Evolutionary conservation across 2,329 filamentous ascomycete genomes (phyloP), one percentile per base, ranked within the genome.

Genomic region (Neonectria ditissima): DNA sequence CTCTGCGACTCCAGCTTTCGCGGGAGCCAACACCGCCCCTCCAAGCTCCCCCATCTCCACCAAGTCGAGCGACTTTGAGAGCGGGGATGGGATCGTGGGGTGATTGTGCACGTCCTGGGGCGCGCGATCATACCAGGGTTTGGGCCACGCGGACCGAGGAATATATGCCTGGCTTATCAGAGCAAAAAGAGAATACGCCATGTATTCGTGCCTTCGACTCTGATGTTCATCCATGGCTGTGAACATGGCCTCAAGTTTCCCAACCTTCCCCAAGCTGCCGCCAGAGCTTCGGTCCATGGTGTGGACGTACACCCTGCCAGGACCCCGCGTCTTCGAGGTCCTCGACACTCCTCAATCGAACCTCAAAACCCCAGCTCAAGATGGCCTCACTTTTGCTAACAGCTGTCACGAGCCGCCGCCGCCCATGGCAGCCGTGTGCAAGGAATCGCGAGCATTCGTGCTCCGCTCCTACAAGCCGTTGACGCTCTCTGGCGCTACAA

Each of bases 261-360:
- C 54, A n/a, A 54, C 55, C 43, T 70, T 70, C 39, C 28, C 28
- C 37, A 68, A 54, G 22, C 41, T 67, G 9, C 70, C 66, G 14
- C 59, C 61, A 34, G 66, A 70, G 67, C 55, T 70, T 45, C 61
- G 67, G 41, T 63, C 58, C n/a, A 72, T 69, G 58, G 54, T 66
- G 18, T 68, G 69, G 67, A 52, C 37, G 47, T 58, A 63, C 45
- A 62, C 67, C 39, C 59, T 72, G 26, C 65, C 60, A n/a, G 69
- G 65, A 30, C 59, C 65, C 30, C 64, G 61, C 57, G 63, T 69
- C 43, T 69, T 69, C 30, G 69, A 73, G 41, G 59, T 73, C 13
- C 55, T 70, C 37, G 67, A 70, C 41, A 60, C 64, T 37, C 67
- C 69, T 44, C 52, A 61, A 37, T 62, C 65, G 44, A 71, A 66